These are phyloP conservation scores for Neopestalotiopsis sp. DNA, from an alignment of 2,329 filamentous ascomycete species.

Conservation along the genomic window DNA sequence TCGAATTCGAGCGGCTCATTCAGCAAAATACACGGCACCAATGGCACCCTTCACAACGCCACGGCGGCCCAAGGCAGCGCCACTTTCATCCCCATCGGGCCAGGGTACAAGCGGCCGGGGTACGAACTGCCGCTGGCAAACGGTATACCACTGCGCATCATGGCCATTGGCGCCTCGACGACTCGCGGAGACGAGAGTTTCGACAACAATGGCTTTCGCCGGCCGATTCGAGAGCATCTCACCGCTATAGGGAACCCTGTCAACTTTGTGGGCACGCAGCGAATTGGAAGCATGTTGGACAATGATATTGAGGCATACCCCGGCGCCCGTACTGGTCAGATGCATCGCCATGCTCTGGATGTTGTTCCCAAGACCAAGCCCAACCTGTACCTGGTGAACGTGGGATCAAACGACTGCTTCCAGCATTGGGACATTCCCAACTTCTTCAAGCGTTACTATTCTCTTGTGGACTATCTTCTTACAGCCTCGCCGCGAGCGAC, in stretches of 20 bases:
- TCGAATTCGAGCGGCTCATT: constrained; percentile 13
- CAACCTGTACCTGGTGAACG: constrained; percentile 31
- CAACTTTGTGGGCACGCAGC: constrained; percentile 32
- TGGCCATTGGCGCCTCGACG: constrained; percentile 33
- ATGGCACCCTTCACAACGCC: constrained; percentile 20
- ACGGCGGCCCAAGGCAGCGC: neutral
- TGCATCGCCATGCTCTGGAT: constrained; percentile 29
- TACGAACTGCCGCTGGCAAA: constrained; percentile 22
- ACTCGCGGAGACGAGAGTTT: constrained; percentile 31
- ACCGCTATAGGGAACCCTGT: constrained; percentile 28
- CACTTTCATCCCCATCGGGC: constrained; percentile 14
- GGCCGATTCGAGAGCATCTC: constrained; percentile 30
- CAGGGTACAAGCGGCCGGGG: constrained; percentile 21
- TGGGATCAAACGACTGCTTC: constrained; percentile 32
- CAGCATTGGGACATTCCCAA: constrained; percentile 31
- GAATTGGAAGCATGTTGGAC: constrained; percentile 30
- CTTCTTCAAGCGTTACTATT: constrained; percentile 30
- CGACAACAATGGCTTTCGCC: constrained; percentile 31
- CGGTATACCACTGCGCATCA: constrained; percentile 41
- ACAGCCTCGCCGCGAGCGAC: constrained; percentile 27
- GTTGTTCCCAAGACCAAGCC: constrained; percentile 28
- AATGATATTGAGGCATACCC: constrained; percentile 33
- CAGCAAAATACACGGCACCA: constrained; percentile 17
- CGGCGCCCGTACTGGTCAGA: constrained; percentile 30
- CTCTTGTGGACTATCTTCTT: constrained; percentile 30